These are phyloP conservation scores for Xylaria polymorpha DNA, from an alignment of 2,329 filamentous ascomycete species.

Conservation along the genomic window DNA sequence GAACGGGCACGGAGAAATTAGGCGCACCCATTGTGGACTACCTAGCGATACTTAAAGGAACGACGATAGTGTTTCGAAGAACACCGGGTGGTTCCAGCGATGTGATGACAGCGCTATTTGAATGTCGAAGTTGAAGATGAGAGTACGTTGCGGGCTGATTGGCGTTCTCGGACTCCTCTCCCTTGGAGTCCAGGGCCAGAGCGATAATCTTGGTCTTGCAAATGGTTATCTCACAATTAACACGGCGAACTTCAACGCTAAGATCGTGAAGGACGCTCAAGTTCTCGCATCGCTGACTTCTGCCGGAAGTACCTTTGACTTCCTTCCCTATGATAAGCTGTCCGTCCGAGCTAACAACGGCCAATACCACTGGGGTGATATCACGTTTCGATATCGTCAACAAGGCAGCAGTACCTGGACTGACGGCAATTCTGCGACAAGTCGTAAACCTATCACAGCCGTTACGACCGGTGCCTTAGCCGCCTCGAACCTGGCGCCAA, in stretches of 20 bases:
- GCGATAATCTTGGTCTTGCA: conserved; percentile 54
- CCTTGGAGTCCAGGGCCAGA: conserved; percentile 38
- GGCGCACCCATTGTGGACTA: not conserved
- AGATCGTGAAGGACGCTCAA: conserved; percentile 58
- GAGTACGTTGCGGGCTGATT: conserved; percentile 22
- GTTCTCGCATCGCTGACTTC: conserved; percentile 62
- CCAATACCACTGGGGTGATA: conserved; percentile 69
- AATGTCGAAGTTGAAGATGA: conserved; percentile 23
- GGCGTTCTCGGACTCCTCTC: conserved; percentile 36
- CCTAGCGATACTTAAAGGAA: conserved; percentile 23
- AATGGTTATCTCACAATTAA: conserved; percentile 56
- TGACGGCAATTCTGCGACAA: conserved; percentile 58
- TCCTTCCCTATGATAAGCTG: conserved; percentile 65
- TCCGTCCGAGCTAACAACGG: conserved; percentile 59
- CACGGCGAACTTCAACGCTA: conserved; percentile 57
- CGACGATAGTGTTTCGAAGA: conserved; percentile 2
- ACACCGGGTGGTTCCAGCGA: conserved; percentile 1
- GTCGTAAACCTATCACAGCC: conserved; percentile 53
- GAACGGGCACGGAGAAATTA: conserved; percentile 20
- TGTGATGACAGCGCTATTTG: conserved; percentile 7
- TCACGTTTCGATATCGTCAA: conserved; percentile 66
- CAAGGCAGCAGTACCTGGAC: conserved; percentile 56
- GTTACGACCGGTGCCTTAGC: conserved; percentile 50
- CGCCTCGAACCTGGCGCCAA: conserved; percentile 56
- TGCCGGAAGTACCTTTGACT: conserved; percentile 60